Evolutionary conservation across 129 eudicot species (phyloP).

Genomic region (Flaveria brownii): DNA sequence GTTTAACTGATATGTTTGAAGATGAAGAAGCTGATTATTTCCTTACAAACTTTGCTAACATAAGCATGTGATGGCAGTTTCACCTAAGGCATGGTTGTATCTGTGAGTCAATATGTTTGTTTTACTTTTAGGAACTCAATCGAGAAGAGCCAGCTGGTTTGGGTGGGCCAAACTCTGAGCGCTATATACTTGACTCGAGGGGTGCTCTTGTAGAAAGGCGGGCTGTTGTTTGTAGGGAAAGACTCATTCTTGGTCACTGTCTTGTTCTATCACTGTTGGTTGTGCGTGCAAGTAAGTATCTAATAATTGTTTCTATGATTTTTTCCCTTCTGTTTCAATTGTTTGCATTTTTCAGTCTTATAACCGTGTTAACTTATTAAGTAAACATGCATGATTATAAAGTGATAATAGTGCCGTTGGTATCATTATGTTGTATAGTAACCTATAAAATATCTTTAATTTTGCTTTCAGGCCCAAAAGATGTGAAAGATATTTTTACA

Average conservation of each 20-base stretch:
- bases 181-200: constrained; percentile 78
- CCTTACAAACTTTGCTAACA: background rate
- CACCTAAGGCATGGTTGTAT: constrained; percentile 12
- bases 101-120: constrained; percentile 15
- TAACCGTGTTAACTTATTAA: background rate
- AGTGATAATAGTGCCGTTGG: background rate
- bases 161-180: constrained; percentile 89
- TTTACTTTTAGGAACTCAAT: constrained; percentile 65
- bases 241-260: constrained; percentile 93
- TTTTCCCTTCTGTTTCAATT: constrained; percentile 18
- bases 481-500: constrained; percentile 66
- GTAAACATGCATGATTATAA: background rate
- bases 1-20: background rate
- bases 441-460: background rate
- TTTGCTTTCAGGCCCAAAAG: constrained; percentile 65
- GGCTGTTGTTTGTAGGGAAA: constrained; percentile 92
- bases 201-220: constrained; percentile 91
- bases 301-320: background rate
- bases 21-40: background rate
- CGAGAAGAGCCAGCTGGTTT: constrained; percentile 92
- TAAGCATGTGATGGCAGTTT: constrained; percentile 1
- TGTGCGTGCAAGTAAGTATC: constrained; percentile 79
- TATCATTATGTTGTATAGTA: constrained; percentile 9
- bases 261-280: constrained; percentile 84
- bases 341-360: constrained; percentile 6